Evolutionary conservation across 2,329 filamentous ascomycete species (phyloP), one percentile per base, ranked within the genome.

Genomic region (Plectosphaerella sp.): DNA sequence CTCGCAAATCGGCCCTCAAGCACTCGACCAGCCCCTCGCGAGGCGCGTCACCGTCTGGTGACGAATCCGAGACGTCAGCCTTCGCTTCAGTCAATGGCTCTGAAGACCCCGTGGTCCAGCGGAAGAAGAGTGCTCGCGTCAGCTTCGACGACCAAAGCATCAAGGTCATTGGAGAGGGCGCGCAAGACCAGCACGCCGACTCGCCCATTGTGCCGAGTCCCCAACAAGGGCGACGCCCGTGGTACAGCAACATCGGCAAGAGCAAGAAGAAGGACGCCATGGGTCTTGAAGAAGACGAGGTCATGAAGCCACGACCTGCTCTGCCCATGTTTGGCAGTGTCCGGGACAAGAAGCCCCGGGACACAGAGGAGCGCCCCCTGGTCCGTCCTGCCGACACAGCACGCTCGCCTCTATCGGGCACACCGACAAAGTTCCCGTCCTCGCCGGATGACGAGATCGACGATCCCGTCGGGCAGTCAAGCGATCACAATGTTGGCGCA

Each of bases 1-100:
- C 89, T 10, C 83, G 84, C 45, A 93, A 93, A 65, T 91, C 88
- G 1, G 88, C 88, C 2, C 63, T 92, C 56, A 92, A 92, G 64
- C 76, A 84, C 12, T 59, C 63, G 28, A 76, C 73, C 2, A 83
- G 81, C 47, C 78, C 83, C 2, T 75, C 79, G 52, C 62, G 79
- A 60, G 72, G 76, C 57, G 60, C 73, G 35, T 78, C 83, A 50
- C 75, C 83, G 46, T 71, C 78, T 46, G 71, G 77, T 57, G 68
- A 75, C 52, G 62, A 72, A 22, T 79, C 77, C 3, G 78, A 76
- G 58, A 67, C 59, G 35, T 62, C 61, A 12, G 58, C 61, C 15
- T 59, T 54, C 5, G 48, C 49, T 5, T 61, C 63, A 7, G 58
- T 64, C 3, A 57, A 58, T 18, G 57, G 57, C 36, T 56, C 51